Base-by-base conservation (phyloP, 2,329 filamentous ascomycete genomes). In the Lachnellula willkommii region DNA sequence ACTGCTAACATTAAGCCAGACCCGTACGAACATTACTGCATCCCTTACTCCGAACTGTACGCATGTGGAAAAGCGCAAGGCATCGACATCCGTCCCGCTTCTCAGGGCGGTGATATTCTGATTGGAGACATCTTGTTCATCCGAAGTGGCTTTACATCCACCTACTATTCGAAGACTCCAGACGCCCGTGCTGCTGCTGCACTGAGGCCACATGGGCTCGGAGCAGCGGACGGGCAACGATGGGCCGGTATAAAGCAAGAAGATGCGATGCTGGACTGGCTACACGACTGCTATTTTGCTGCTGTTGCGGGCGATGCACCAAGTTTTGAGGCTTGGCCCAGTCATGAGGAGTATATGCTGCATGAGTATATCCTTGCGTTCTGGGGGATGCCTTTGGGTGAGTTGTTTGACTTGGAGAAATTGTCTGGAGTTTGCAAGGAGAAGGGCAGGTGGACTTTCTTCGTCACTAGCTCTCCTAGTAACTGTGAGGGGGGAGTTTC, bases 51-150 rank as follows among this genome's bases (percentile, higher is more conserved):
- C 2, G 65, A 68, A 51, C 58, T 69, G 40, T 49, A 63, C 52
- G 63, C 59, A 8, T 65, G 63, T 20, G 66, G 64, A 0, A 68
- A 65, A 49, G 45, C 61, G 5, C 67, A 69, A 59, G 65, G 65
- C 5, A 60, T 69, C 8, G 66, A 69, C 26, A 67, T 69, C n/a
- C 57, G 67, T 17, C 67, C 67, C 8, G 60, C 62, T 9, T 52
- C 72, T 3, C 77, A 81, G 63, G 75, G 75, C 8, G 78, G 76
- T 0, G 71, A 76, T 59, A 68, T 80, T 32, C 66, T 71, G n/a
- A 77, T 79, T 53, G 79, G 79, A 9, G 79, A 81, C 59, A 74
- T 82, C 36, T 67, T 82, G 3, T 70, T 81, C 60, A 71, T 80
- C 26, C 75, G 79, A 6, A 74, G 68, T 59, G 77, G 79, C 11